Conservation (phyloP, 148 eudicot species). For the Vaccinium macrocarpon region DNA sequence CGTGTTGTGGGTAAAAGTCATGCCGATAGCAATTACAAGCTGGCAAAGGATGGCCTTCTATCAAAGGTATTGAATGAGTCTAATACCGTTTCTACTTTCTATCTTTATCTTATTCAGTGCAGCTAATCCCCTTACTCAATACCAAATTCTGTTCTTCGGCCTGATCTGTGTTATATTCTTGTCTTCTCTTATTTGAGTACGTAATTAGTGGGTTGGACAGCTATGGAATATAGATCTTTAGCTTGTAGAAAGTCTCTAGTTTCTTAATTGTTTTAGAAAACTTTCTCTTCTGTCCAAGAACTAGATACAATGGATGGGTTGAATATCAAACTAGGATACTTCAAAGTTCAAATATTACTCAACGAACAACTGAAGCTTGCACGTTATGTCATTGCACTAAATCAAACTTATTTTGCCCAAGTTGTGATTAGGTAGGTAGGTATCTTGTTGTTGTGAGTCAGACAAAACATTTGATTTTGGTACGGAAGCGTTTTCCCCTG, state of each 20-base stretch:
- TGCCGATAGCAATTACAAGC: constrained; percentile 82
- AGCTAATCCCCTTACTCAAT: background rate
- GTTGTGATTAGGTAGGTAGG: background rate
- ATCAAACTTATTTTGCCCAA: background rate
- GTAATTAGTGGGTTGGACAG: background rate
- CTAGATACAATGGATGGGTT: background rate
- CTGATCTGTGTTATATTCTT: background rate
- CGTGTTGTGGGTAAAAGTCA: constrained; percentile 86
- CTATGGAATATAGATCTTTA: background rate
- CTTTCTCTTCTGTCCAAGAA: background rate
- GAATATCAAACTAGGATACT: background rate
- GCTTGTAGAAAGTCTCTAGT: background rate
- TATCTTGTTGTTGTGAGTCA: background rate
- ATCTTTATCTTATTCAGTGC: background rate
- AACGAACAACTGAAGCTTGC: background rate
- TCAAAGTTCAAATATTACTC: background rate
- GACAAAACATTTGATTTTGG: background rate
- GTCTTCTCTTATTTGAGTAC: background rate
- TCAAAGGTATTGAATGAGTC: constrained; percentile 51
- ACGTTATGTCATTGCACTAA: background rate
- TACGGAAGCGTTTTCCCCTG: background rate
- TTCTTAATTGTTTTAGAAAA: background rate
- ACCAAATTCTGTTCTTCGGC: background rate
- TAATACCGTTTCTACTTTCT: background rate
- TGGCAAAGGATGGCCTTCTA: constrained; percentile 70